Conservation (phyloP, 1,139 yeast genomes). For the Diutina sp. region DNA sequence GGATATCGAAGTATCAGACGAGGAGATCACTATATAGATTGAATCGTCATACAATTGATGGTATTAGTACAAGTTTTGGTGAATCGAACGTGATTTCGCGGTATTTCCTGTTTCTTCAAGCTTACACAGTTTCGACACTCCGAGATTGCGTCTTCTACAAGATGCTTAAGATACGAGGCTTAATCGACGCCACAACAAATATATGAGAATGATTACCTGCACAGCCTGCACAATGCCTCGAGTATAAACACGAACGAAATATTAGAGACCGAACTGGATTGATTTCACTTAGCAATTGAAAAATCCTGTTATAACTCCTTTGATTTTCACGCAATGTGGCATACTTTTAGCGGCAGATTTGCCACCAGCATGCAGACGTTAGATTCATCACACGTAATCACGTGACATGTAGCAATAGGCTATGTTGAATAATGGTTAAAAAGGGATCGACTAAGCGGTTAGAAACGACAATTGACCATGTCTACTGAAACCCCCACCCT, state of each 20-base stretch:
- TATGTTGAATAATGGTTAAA: neutral
- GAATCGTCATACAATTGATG: neutral
- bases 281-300: too few species aligned
- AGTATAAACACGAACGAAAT: too few species aligned
- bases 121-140: too few species aligned
- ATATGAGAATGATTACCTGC: neutral
- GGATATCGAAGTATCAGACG: neutral
- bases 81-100: too few species aligned
- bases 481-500: conserved; percentile 6
- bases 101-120: too few species aligned
- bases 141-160: too few species aligned
- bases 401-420: neutral
- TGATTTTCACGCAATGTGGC: neutral
- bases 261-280: too few species aligned
- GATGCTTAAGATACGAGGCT: neutral
- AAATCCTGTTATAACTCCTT: neutral
- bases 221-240: neutral
- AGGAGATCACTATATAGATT: neutral
- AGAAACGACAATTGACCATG: neutral
- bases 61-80: neutral
- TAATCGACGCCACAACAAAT: neutral
- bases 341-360: neutral
- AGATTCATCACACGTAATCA: neutral
- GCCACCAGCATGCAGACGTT: neutral
- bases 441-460: neutral